Conservation (phyloP, 2,329 filamentous ascomycete species). For the Cryphonectria naterciae region DNA sequence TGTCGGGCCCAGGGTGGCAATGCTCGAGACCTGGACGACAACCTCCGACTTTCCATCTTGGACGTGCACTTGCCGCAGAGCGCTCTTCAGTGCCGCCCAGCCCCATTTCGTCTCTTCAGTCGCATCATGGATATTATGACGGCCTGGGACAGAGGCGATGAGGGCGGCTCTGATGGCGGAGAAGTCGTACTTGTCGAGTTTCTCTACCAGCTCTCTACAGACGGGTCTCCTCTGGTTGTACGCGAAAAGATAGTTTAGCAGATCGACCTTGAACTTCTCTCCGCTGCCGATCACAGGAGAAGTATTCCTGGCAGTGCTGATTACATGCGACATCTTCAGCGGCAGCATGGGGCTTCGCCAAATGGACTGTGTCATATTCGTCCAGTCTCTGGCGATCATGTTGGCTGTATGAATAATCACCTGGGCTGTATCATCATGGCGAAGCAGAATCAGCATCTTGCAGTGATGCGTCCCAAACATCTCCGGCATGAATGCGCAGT, state of each 20-base stretch:
- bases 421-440: conserved; percentile 76
- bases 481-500: conserved; percentile 79
- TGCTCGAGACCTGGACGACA: conserved; percentile 74
- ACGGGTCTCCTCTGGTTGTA: conserved; percentile 65
- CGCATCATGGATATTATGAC: conserved; percentile 55
- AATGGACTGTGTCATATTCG: conserved; percentile 82
- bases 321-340: conserved; percentile 34
- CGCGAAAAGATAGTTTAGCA: conserved; percentile 71
- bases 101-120: conserved; percentile 67
- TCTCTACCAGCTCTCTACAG: conserved; percentile 58
- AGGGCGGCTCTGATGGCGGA: conserved; percentile 68
- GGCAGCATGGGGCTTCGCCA: conserved; percentile 79
- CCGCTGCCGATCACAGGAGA: conserved; percentile 60
- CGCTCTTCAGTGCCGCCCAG: conserved; percentile 69
- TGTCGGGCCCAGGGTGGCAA: conserved; percentile 74
- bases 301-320: no score
- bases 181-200: conserved; percentile 71
- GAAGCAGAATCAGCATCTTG: conserved; percentile 85
- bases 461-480: conserved; percentile 84
- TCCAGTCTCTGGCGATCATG: conserved; percentile 87
- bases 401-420: conserved; percentile 88
- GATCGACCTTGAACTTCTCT: conserved; percentile 72
- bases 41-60: conserved; percentile 50
- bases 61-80: conserved; percentile 59
- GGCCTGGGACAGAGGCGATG: conserved; percentile 78